Conservation (phyloP, 163 green algal genomes). For the Trebouxiophyceae sp. region DNA sequence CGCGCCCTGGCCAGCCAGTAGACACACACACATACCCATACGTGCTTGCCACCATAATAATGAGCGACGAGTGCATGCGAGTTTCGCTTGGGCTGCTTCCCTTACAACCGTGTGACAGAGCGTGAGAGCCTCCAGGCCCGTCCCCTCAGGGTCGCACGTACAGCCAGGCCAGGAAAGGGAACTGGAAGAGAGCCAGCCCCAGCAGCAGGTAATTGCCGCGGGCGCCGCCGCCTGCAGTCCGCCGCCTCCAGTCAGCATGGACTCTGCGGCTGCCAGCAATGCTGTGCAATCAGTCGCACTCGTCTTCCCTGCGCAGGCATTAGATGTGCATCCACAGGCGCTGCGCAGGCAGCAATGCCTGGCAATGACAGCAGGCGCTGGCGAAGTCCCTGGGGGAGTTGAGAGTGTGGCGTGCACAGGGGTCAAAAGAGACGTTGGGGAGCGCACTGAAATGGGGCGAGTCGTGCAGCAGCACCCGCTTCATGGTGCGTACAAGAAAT, state of each 20-base stretch:
- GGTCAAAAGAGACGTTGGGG: no score
- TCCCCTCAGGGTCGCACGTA: not conserved
- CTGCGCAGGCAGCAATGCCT: not conserved
- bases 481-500: constrained; percentile 95
- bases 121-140: no score
- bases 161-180: constrained; percentile 19
- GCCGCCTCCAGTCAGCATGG: no score
- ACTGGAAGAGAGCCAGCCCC: constrained; percentile 75
- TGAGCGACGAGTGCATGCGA: no score
- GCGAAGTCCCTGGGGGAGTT: no score
- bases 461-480: constrained; percentile 84
- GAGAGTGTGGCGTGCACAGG: no score
- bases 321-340: not conserved
- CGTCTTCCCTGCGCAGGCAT: not conserved
- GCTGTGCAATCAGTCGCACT: not conserved
- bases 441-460: constrained; percentile 51
- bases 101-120: no score
- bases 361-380: no score
- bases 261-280: not conserved
- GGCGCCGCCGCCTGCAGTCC: constrained; percentile 47
- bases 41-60: no score
- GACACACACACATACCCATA: no score
- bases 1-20: no score
- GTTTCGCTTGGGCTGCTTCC: no score
- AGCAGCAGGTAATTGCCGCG: constrained; percentile 87